A percentile compares a stretch with the other conserved stretches of the same genome.
Conservation (phyloP, 2,329 filamentous ascomycete genomes). For the Endocalyx cinctus region DNA sequence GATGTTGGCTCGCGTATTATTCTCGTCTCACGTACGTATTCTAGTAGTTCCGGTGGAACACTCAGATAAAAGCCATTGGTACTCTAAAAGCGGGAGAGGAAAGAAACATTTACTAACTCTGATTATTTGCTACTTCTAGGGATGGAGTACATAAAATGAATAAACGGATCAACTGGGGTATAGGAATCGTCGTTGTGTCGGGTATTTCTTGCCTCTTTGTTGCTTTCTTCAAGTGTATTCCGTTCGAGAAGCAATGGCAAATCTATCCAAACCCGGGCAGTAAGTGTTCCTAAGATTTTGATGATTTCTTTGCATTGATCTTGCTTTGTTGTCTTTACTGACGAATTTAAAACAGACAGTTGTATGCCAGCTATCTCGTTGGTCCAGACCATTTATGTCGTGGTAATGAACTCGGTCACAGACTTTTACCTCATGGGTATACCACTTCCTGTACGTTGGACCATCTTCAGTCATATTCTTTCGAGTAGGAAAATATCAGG, state of each 20-base stretch:
- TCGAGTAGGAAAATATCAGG: too few species aligned
- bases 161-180: slow-evolving; percentile 36
- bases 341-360: slow-evolving; percentile 15
- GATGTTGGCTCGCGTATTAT: slow-evolving; percentile 21
- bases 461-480: slow-evolving; percentile 14
- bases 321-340: too few species aligned
- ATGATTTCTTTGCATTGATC: too few species aligned
- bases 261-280: slow-evolving; percentile 46
- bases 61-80: too few species aligned
- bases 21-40: slow-evolving; percentile 18
- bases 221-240: slow-evolving; percentile 39
- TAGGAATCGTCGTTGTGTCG: slow-evolving; percentile 34
- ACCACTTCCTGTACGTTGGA: slow-evolving; percentile 35
- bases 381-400: slow-evolving; percentile 41
- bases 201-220: slow-evolving; percentile 41
- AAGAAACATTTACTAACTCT: slow-evolving; percentile 1
- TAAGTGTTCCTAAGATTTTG: slow-evolving; percentile 22
- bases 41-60: too few species aligned
- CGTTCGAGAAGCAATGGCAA: slow-evolving; percentile 43
- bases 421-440: slow-evolving; percentile 47
- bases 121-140: slow-evolving; percentile 18
- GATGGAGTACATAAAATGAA: slow-evolving; percentile 34
- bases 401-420: slow-evolving; percentile 41
- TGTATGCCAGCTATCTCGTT: slow-evolving; percentile 43
- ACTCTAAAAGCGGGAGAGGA: neutral